Evolutionary conservation across 2,329 filamentous ascomycete species (phyloP).

Genomic region (Aspergillus tamarii): DNA sequence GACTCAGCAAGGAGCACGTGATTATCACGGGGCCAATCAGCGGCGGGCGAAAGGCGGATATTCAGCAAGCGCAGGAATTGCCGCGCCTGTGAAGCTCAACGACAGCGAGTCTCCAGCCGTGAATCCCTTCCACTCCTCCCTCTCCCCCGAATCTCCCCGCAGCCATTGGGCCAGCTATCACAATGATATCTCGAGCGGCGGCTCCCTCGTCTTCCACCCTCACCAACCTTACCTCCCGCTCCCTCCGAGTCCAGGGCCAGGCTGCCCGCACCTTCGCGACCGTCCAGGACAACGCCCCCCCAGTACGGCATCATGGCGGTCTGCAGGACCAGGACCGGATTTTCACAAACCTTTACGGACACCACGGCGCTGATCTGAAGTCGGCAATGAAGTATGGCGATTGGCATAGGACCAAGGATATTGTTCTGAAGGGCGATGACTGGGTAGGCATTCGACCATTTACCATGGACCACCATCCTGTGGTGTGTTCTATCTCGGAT

Average conservation of each 20-base stretch:
- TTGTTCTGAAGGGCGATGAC: slow-evolving; percentile 93
- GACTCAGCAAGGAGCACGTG: slow-evolving; percentile 34
- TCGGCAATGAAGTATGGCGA: slow-evolving; percentile 97
- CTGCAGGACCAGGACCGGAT: slow-evolving; percentile 97
- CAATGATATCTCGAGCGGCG: slow-evolving; percentile 51
- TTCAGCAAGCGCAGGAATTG: slow-evolving; percentile 45
- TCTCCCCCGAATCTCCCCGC: slow-evolving; percentile 26
- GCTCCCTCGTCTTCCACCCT: slow-evolving; percentile 47
- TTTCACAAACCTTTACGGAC: slow-evolving; percentile 97
- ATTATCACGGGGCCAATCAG: slow-evolving; percentile 34
- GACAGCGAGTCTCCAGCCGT: slow-evolving; percentile 26
- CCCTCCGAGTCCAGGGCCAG: slow-evolving; percentile 44
- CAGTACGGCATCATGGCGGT: slow-evolving; percentile 75
- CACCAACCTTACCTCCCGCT: slow-evolving; percentile 44
- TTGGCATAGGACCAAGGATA: slow-evolving; percentile 99
- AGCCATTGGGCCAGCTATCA: slow-evolving; percentile 38
- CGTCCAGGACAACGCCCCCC: slow-evolving; percentile 67
- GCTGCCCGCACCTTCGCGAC: slow-evolving; percentile 73
- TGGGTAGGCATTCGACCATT: slow-evolving; percentile 61
- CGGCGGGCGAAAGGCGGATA: slow-evolving; percentile 40
- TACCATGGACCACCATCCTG: background rate
- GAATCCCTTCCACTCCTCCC: slow-evolving; percentile 26
- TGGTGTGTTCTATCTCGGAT: slow-evolving; percentile 1
- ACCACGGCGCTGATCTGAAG: slow-evolving; percentile 88
- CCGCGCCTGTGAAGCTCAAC: slow-evolving; percentile 33